Evolutionary conservation across 192 early-diverging fungal genomes (phyloP), one percentile per base, ranked within the genome.

Genomic region (Coemansia sp.): DNA sequence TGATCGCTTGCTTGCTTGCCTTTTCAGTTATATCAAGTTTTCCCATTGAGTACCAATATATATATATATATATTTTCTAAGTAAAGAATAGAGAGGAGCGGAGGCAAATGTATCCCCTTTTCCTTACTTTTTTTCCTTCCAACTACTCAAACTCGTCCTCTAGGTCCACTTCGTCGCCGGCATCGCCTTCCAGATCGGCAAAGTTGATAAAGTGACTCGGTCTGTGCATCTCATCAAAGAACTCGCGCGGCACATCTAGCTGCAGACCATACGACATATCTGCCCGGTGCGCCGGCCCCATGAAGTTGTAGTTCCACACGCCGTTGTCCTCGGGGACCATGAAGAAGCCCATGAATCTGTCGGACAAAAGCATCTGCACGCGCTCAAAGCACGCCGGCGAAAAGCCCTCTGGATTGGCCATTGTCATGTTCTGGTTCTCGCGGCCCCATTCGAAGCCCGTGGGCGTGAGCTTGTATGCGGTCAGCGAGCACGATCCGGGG

Each of bases 291-390:
- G 87, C 89, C 10, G 97, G 91, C 10, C 95, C 97, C 94, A 97
- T 96, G 75, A 99, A 97, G 79, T 94, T 94, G 78, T 97, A 98
- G 78, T 99, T 99, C 97, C 97, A 99, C 56, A 97, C 79, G 34
- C 91, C 92, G 39, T 93, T 91, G 39, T 88, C 89, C 56, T 89
- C 87, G 0, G 97, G 97, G 2, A 98, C 95, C 94, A 99, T 94
- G 59, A 99, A 99, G 87, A 89, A 95, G 34, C 97, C 97, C 61
- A 97, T 88, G 87, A 95, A 98, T 29, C 93, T 84, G 76, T 99
- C 95, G 16, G 91, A 92, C 36, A 99, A 71, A 30, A 98, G 78
- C 86, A 99, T 96, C 81, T 99, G 97, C 47, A 98, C 95, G 76
- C 93, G 93, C 79, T 99, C 95, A 64, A 92, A 94, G 75, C 91